These are phyloP conservation scores for Wickerhamomyces queroliae DNA, from an alignment of 805 yeast species.

Conservation along the genomic window DNA sequence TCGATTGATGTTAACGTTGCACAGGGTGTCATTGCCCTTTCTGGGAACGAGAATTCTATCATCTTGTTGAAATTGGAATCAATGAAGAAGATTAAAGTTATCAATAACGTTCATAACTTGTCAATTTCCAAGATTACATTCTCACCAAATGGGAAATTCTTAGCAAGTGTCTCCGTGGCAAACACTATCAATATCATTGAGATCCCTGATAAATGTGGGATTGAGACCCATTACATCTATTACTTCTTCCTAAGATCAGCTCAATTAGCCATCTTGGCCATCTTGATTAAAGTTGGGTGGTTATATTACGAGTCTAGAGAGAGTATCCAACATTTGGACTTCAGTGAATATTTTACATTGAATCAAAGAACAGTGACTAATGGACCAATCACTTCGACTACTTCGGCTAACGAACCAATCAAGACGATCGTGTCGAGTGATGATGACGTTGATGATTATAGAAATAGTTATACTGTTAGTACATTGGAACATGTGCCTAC, in stretches of 20 bases:
- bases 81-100: conserved; percentile 45
- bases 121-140: conserved; percentile 70
- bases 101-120: conserved; percentile 55
- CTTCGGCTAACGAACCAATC: no score
- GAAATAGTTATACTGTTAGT: no score
- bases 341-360: conserved; percentile 21
- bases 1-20: conserved; percentile 39
- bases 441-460: neutral
- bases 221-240: conserved; percentile 20
- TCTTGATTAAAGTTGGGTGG: conserved; percentile 9
- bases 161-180: conserved; percentile 76
- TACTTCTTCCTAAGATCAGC: conserved; percentile 17
- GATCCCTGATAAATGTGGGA: conserved; percentile 44
- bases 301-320: conserved; percentile 10
- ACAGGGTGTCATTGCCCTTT: conserved; percentile 34
- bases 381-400: neutral
- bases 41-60: conserved; percentile 56
- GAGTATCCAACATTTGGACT: conserved; percentile 4
- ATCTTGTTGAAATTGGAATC: conserved; percentile 37
- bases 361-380: conserved; percentile 7
- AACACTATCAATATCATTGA: conserved; percentile 60
- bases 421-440: neutral
- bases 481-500: no score
- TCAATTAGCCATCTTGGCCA: conserved; percentile 8
- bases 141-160: conserved; percentile 58